A percentile compares a stretch with the other conserved stretches of the same genome.
phyloP scores from a whole-genome alignment of 352 stramenopile genomes.

The Phytopythium sindhum region DNA sequence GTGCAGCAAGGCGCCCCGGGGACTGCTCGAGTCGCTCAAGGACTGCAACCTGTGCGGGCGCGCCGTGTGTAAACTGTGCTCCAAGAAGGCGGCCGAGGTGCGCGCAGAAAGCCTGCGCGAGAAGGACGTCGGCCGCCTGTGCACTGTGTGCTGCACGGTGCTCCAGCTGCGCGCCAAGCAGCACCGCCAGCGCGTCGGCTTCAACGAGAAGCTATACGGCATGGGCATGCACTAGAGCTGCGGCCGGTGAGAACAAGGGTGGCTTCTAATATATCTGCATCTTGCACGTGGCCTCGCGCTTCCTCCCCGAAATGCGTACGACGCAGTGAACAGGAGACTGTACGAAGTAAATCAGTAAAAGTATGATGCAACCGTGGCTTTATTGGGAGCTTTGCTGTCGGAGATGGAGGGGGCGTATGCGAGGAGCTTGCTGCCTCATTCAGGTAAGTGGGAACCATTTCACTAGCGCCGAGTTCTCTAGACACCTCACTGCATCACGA shows the following conservation, averaged over 20 bases:
- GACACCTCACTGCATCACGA: not conserved
- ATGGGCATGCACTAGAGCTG: constrained; percentile 39
- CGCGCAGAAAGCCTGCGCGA: constrained; percentile 49
- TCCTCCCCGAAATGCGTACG: no score
- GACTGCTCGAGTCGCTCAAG: constrained; percentile 63
- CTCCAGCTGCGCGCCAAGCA: constrained; percentile 73
- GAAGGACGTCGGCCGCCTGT: constrained; percentile 63
- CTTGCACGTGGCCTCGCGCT: not conserved
- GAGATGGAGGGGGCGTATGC: not conserved
- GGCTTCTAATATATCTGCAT: constrained; percentile 4
- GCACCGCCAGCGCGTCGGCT: constrained; percentile 64
- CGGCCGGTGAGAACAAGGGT: not conserved
- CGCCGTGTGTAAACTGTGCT: constrained; percentile 81
- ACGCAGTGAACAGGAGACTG: not conserved
- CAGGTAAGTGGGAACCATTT: not conserved
- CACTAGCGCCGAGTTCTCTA: not conserved
- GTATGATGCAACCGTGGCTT: not conserved
- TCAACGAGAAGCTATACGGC: constrained; percentile 79
- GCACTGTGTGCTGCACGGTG: constrained; percentile 76
- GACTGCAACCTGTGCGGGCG: constrained; percentile 79
- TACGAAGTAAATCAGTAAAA: not conserved
- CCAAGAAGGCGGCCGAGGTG: constrained; percentile 69
- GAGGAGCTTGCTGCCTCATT: not conserved
- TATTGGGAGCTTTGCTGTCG: not conserved
- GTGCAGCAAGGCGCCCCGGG: constrained; percentile 69